phyloP scores from a whole-genome alignment of 2,329 filamentous ascomycete species.

The Remersonia thermophila region DNA sequence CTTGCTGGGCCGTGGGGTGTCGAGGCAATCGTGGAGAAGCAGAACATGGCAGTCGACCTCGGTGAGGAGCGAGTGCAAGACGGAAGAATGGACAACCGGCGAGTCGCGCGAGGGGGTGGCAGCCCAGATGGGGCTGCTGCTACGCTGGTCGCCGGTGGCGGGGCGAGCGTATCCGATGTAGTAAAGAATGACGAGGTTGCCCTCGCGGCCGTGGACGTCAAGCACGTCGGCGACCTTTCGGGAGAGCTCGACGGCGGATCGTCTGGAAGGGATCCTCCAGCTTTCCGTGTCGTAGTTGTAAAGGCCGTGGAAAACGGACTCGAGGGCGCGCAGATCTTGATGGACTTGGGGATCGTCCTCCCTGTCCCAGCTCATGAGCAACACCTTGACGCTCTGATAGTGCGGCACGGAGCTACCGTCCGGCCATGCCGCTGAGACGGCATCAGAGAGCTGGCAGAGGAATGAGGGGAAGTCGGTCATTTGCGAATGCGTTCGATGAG shows the following conservation, averaged over 20 bases:
- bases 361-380: slow-evolving; percentile 12
- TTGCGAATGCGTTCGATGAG: slow-evolving; percentile 6
- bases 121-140: slow-evolving; percentile 8
- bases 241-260: slow-evolving; percentile 6
- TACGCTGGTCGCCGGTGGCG: slow-evolving; percentile 4
- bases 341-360: slow-evolving; percentile 9
- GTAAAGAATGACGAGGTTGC: slow-evolving; percentile 12
- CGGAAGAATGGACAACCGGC: slow-evolving; percentile 9
- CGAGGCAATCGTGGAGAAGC: slow-evolving; percentile 29
- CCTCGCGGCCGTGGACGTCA: slow-evolving; percentile 6
- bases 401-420: neutral
- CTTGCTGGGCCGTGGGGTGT: slow-evolving; percentile 26
- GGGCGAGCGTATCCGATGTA: slow-evolving; percentile 10
- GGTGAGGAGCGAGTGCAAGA: slow-evolving; percentile 9
- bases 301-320: slow-evolving; percentile 8
- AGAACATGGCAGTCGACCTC: slow-evolving; percentile 18
- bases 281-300: slow-evolving; percentile 12
- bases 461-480: slow-evolving; percentile 5
- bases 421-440: slow-evolving; percentile 8
- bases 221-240: slow-evolving; percentile 7
- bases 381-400: slow-evolving; percentile 10
- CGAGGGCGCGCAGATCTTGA: slow-evolving; percentile 4
- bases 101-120: slow-evolving; percentile 9
- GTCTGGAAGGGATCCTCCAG: slow-evolving; percentile 12
- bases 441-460: slow-evolving; percentile 7